phyloP scores from a whole-genome alignment of 2,329 filamentous ascomycete species.

The Fusarium pseudocircinatum region DNA sequence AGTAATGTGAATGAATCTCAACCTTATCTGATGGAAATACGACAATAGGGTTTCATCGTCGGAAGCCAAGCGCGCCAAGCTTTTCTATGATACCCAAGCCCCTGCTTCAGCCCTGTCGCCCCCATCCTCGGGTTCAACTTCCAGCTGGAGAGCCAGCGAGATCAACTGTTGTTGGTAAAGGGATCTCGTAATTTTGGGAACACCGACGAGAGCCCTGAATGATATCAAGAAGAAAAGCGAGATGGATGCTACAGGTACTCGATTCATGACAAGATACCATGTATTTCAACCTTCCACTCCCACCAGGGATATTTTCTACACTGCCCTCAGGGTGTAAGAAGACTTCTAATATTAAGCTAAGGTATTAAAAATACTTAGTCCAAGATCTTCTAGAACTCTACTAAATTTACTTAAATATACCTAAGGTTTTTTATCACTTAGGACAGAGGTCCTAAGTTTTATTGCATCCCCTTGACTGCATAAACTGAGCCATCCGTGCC shows the following conservation, averaged over 20 bases:
- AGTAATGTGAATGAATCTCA: neutral
- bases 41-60: neutral
- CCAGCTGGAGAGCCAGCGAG: neutral
- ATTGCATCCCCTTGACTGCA: too few relatives aligned
- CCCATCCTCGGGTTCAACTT: neutral
- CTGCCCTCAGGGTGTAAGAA: too few relatives aligned
- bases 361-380: too few relatives aligned
- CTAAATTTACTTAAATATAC: too few relatives aligned
- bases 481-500: neutral
- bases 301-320: neutral
- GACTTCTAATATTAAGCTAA: too few relatives aligned
- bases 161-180: neutral
- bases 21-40: neutral
- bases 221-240: neutral
- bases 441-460: too few relatives aligned
- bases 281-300: neutral
- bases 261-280: neutral
- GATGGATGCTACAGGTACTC: neutral
- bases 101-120: neutral
- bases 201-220: neutral
- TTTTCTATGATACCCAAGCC: neutral
- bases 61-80: neutral
- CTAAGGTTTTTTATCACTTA: too few relatives aligned
- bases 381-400: too few relatives aligned
- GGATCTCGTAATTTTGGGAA: neutral